These are phyloP conservation scores for Nothopassalora personata DNA, from an alignment of 2,329 filamentous ascomycete species.

Conservation along the genomic window DNA sequence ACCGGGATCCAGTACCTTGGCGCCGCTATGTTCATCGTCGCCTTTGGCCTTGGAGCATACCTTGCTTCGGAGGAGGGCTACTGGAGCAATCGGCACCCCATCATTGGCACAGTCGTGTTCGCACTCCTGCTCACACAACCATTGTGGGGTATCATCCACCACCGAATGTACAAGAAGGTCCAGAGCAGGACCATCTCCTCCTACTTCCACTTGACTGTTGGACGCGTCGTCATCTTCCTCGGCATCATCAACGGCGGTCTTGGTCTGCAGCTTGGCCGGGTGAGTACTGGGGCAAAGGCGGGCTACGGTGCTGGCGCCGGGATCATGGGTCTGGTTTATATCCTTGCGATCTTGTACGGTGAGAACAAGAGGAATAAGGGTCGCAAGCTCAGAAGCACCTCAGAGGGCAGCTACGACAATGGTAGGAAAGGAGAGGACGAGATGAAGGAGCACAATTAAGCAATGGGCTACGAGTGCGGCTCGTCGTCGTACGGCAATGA, in stretches of 20 bases:
- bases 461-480: not conserved
- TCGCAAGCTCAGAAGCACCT: not conserved
- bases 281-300: slow-evolving; percentile 32
- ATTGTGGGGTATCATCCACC: slow-evolving; percentile 49
- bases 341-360: slow-evolving; percentile 29
- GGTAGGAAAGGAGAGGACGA: not conserved
- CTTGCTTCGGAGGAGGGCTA: slow-evolving; percentile 8
- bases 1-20: slow-evolving; percentile 47
- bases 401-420: not conserved
- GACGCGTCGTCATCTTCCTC: slow-evolving; percentile 41
- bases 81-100: slow-evolving; percentile 46
- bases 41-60: slow-evolving; percentile 47
- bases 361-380: slow-evolving; percentile 21
- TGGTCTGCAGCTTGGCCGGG: slow-evolving; percentile 45
- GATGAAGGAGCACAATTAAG: not conserved
- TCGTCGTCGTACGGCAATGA: not conserved
- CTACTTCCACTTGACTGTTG: slow-evolving; percentile 31
- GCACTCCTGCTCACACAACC: slow-evolving; percentile 52
- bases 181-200: slow-evolving; percentile 43
- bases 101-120: slow-evolving; percentile 51
- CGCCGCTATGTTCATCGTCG: slow-evolving; percentile 45
- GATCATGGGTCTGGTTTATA: slow-evolving; percentile 42
- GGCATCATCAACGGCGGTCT: slow-evolving; percentile 54
- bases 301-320: slow-evolving; percentile 48
- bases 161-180: slow-evolving; percentile 39